Percentiles rank a stretch among this genome's conserved stretches.
These are phyloP conservation scores for Hibiscus trionum DNA, from an alignment of 345 rosid species.

Conservation along the genomic window DNA sequence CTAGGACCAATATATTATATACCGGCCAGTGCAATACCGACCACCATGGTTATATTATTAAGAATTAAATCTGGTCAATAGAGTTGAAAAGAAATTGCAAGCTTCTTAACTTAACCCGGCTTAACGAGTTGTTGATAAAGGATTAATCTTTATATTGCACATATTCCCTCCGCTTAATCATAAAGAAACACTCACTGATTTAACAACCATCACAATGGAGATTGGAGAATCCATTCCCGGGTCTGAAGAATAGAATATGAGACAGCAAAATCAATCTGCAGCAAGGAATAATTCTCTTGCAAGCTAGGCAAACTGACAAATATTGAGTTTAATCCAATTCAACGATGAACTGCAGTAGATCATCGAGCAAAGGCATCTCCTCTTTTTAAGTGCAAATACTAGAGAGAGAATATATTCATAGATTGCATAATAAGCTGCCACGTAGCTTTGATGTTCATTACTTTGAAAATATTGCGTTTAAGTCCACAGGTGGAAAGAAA, in stretches of 20 bases:
- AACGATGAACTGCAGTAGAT: not conserved
- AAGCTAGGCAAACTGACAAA: not conserved
- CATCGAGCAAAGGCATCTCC: not conserved
- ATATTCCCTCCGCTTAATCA: no score
- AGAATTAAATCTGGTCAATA: no score
- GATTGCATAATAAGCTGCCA: not conserved
- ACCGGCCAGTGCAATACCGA: no score
- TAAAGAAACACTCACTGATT: not conserved
- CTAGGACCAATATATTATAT: no score
- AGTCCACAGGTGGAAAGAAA: not conserved
- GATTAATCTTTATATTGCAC: no score
- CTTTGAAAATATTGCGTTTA: not conserved
- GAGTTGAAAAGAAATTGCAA: no score
- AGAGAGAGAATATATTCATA: not conserved
- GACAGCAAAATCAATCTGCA: not conserved
- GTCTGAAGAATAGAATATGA: not conserved
- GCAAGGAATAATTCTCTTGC: not conserved
- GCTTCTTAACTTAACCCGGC: no score
- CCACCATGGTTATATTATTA: no score
- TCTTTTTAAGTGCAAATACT: not conserved
- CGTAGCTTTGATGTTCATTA: not conserved
- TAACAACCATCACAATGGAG: not conserved
- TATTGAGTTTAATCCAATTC: not conserved
- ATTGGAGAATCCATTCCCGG: not conserved
- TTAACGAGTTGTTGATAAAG: no score